A percentile compares a stretch with the other conserved stretches of the same genome.
phyloP scores from a whole-genome alignment of 345 rosid genomes.

The Ceriops tagal region DNA sequence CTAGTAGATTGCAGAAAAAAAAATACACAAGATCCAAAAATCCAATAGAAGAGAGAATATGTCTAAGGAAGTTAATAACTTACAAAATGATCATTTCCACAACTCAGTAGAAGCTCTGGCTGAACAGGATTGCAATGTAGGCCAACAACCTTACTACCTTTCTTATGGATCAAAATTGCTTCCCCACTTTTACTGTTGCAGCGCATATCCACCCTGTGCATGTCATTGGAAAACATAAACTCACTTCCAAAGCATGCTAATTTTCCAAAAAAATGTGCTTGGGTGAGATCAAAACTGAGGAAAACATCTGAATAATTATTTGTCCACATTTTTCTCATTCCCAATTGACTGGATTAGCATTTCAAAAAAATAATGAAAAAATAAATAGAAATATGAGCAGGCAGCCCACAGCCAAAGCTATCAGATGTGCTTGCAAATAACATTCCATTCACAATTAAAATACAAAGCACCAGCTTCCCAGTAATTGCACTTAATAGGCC shows the following conservation, averaged over 20 bases:
- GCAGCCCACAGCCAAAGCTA: no score
- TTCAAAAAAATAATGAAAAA: no score
- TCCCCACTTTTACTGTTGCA: slow-evolving; percentile 50
- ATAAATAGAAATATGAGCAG: no score
- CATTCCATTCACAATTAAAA: no score
- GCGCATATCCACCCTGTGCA: slow-evolving; percentile 72
- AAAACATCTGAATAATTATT: no score
- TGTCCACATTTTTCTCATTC: no score
- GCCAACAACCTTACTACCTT: slow-evolving; percentile 88
- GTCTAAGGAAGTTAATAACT: slow-evolving; percentile 25
- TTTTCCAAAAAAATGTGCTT: not conserved
- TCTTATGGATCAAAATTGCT: slow-evolving; percentile 80
- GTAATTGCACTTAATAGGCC: no score
- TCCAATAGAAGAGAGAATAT: not conserved
- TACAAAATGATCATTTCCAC: slow-evolving; percentile 97
- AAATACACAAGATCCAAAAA: not conserved
- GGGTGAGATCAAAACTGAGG: not conserved
- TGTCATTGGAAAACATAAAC: not conserved
- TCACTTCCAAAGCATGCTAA: not conserved
- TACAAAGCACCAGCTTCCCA: no score
- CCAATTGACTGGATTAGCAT: no score
- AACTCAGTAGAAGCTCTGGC: slow-evolving; percentile 81
- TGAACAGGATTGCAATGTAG: slow-evolving; percentile 94
- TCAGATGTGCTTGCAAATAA: no score
- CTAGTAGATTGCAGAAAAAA: not conserved